Evolutionary conservation across 2,329 filamentous ascomycete species (phyloP).

Genomic region (Fusarium xyrophilum): DNA sequence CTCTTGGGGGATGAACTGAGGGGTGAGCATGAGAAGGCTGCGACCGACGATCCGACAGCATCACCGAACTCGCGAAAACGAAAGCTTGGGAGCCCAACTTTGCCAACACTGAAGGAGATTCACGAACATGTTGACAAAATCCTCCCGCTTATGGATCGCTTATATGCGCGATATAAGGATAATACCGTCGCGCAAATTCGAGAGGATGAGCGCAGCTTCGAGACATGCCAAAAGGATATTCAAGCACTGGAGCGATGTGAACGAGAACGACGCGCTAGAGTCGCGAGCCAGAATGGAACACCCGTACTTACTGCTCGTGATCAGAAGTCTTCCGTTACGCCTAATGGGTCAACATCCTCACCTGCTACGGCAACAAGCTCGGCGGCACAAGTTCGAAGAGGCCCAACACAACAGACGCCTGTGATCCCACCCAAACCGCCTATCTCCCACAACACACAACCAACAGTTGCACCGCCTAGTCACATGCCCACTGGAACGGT

Average conservation of each 20-base stretch:
- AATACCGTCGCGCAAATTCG: constrained; percentile 73
- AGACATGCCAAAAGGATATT: constrained; percentile 71
- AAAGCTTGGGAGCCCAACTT: constrained; percentile 71
- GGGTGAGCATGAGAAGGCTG: constrained; percentile 53
- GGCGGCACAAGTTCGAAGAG: constrained; percentile 39
- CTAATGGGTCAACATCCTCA: constrained; percentile 39
- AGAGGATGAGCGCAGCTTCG: constrained; percentile 74
- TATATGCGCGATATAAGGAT: constrained; percentile 78
- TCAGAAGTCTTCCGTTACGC: constrained; percentile 36
- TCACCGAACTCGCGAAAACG: constrained; percentile 72
- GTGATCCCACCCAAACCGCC: constrained; percentile 48
- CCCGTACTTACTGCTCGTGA: constrained; percentile 46
- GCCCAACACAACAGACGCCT: constrained; percentile 44
- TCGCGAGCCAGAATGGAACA: constrained; percentile 47
- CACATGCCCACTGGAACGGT: constrained; percentile 42
- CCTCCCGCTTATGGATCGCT: constrained; percentile 71
- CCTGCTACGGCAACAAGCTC: constrained; percentile 30
- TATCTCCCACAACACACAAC: constrained; percentile 27
- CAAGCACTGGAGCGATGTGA: constrained; percentile 66
- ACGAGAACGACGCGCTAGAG: constrained; percentile 48
- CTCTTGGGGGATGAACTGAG: constrained; percentile 77
- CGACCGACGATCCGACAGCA: constrained; percentile 53
- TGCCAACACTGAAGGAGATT: constrained; percentile 71
- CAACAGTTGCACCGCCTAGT: constrained; percentile 41
- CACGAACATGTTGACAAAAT: constrained; percentile 71